Evolutionary conservation across 495 filamentous ascomycete genomes (phyloP).

Genomic region (Lasiosphaeriaceae sp.): DNA sequence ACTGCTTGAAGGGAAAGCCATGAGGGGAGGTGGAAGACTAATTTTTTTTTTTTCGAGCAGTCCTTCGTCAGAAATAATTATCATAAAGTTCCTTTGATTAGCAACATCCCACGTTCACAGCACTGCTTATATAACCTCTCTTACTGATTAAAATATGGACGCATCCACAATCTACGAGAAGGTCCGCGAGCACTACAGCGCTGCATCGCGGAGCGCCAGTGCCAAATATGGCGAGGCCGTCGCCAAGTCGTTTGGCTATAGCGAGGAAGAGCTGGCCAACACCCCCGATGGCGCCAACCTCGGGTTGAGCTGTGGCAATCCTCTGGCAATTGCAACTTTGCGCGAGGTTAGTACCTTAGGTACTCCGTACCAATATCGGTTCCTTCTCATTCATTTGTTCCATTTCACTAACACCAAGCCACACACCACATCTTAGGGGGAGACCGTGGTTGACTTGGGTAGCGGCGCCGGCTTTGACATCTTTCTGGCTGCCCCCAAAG

Average conservation of each 20-base stretch:
- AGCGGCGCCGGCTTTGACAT: constrained; percentile 62
- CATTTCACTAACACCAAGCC: too few relatives aligned
- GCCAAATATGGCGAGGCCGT: constrained; percentile 38
- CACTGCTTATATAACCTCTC: too few relatives aligned
- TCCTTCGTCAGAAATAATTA: too few relatives aligned
- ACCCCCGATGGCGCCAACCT: constrained; percentile 59
- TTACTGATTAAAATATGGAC: constrained; percentile 20
- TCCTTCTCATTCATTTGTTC: too few relatives aligned
- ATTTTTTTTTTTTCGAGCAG: too few relatives aligned
- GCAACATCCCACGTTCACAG: too few relatives aligned
- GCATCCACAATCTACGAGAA: constrained; percentile 32
- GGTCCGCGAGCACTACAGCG: constrained; percentile 38
- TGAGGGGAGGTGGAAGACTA: too few relatives aligned
- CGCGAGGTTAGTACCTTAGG: constrained; percentile 33
- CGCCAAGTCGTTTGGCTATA: constrained; percentile 60
- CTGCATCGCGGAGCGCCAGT: constrained; percentile 23
- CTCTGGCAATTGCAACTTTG: constrained; percentile 52
- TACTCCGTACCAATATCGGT: too few relatives aligned
- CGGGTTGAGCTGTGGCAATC: constrained; percentile 66
- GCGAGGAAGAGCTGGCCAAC: constrained; percentile 46
- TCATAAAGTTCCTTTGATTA: too few relatives aligned
- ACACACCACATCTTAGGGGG: too few relatives aligned
- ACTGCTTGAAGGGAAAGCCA: too few relatives aligned
- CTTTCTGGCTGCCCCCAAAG: constrained; percentile 55
- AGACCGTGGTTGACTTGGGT: constrained; percentile 61